Conservation (phyloP, 208 protist species). For the Trypanosoma rangeli region DNA sequence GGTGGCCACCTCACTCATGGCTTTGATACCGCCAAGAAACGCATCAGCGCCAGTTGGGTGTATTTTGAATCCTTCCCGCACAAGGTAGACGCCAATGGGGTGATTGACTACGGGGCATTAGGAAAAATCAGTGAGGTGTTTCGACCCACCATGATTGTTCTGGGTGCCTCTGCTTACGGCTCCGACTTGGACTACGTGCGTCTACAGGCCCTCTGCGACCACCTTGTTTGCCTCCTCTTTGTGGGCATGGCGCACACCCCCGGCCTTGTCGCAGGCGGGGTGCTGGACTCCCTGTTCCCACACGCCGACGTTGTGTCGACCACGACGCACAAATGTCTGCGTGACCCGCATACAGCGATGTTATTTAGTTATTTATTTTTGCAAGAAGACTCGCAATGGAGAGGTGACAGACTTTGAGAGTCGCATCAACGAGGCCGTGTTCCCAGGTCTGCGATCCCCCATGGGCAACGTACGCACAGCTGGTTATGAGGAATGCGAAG, state of each 20-base stretch:
- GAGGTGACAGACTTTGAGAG: conserved; percentile 88
- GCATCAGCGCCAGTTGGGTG: conserved; percentile 96
- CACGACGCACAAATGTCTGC: conserved; percentile 99
- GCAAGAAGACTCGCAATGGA: conserved; percentile 79
- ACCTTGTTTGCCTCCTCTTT: conserved; percentile 91
- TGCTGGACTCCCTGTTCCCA: conserved; percentile 92
- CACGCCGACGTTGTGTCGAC: conserved; percentile 99
- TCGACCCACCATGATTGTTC: conserved; percentile 96
- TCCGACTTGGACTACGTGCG: conserved; percentile 97
- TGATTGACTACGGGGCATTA: conserved; percentile 97
- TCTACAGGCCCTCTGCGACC: conserved; percentile 88
- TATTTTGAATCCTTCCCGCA: conserved; percentile 99
- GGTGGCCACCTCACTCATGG: conserved; percentile 98
- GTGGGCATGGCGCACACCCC: conserved; percentile 99
- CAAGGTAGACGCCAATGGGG: conserved; percentile 86
- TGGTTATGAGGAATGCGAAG: conserved; percentile 91
- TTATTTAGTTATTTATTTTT: conserved; percentile 99
- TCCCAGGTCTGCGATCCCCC: conserved; percentile 91
- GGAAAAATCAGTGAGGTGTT: conserved; percentile 88
- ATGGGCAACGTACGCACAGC: conserved; percentile 94
- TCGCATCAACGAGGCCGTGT: conserved; percentile 97
- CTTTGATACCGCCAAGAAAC: conserved; percentile 96
- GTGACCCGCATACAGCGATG: conserved; percentile 97
- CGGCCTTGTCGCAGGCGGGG: conserved; percentile 91
- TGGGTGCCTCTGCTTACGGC: conserved; percentile 97